Base-by-base conservation (phyloP, 2,329 filamentous ascomycete genomes). In the Fusarium tuaranense region DNA sequence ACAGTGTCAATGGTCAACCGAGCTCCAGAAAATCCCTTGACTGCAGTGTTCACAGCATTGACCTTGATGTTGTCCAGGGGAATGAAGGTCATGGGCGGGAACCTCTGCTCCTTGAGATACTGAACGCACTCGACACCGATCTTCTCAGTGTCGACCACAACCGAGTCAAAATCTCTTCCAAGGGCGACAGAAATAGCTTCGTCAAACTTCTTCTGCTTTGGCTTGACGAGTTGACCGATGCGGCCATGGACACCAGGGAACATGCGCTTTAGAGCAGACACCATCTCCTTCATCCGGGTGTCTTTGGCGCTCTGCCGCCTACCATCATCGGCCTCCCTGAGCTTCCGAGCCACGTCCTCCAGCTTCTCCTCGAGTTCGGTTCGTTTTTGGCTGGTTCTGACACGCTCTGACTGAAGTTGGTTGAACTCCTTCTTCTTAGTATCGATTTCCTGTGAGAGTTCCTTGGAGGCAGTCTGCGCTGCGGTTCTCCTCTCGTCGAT, bases 31-130 rank as follows among this genome's bases (percentile, higher is more conserved):
- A 98, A 93, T 32, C 95, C 94, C 84, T 98, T 98, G 75, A 99
- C 87, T 69, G 94, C 95, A 7, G 95, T 94, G 81, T 97, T 97
- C 69, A 97, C 91, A 13, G 94, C 92, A 81, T 94, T 95, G 80
- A 98, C 95, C 80, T 98, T 97, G 82, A 99, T 98, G 63, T 97
- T 98, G 86, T 99, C 97, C 20, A 99, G 88, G 1, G 97, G 97
- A 73, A 98, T 95, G 82, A 99, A 98, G 1, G 95, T 98, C 84
- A 97, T 94, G 68, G 95, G 94, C 8, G 93, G 90, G 64, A 94
- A 92, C 66, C 94, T 92, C 81, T 98, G 94, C 74, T 98, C 95
- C 78, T 97, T 97, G 68, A 99, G 90, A 79, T 98, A 97, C 76
- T 97, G 92, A 66, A 99, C 97, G 82, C 97, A 99, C 78, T 98